Conservation (phyloP, 176 grass and related monocot genomes). For the Saccharum officinarum region DNA sequence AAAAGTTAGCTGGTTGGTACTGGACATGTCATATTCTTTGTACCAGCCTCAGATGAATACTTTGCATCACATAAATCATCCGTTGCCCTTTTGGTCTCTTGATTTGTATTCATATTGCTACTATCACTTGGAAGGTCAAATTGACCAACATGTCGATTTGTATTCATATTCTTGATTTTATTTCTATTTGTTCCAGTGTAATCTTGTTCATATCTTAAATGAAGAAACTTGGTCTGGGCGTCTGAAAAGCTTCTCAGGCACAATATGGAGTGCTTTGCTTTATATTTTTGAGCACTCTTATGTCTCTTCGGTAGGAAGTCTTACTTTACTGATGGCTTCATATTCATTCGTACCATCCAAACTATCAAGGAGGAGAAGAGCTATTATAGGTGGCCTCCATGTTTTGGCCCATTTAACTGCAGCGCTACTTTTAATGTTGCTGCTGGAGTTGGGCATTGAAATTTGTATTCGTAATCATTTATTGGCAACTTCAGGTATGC, state of each 20-base stretch:
- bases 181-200: conserved; percentile 71
- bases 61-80: conserved; percentile 14
- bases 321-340: conserved; percentile 68
- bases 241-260: conserved; percentile 65
- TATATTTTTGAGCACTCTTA: conserved; percentile 95
- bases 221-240: conserved; percentile 77
- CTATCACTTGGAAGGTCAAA: conserved; percentile 9
- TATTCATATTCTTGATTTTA: conserved; percentile 27
- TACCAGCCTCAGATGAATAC: conserved; percentile 1
- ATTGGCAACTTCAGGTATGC: conserved; percentile 90
- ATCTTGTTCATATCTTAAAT: conserved; percentile 77
- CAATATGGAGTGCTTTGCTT: conserved; percentile 72
- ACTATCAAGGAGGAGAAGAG: conserved; percentile 77
- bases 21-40: not conserved
- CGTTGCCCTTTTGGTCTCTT: not conserved
- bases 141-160: conserved; percentile 9
- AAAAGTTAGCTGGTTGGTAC: not conserved
- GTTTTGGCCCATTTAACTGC: conserved; percentile 81
- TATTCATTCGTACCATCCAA: conserved; percentile 91
- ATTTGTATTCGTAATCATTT: conserved; percentile 94
- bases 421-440: conserved; percentile 91
- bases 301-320: conserved; percentile 71
- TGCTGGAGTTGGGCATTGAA: conserved; percentile 94
- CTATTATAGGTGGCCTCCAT: conserved; percentile 79
- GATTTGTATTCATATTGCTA: not conserved